phyloP scores from a whole-genome alignment of 2,329 filamentous ascomycete species.

The Harringtonia lauricola region DNA sequence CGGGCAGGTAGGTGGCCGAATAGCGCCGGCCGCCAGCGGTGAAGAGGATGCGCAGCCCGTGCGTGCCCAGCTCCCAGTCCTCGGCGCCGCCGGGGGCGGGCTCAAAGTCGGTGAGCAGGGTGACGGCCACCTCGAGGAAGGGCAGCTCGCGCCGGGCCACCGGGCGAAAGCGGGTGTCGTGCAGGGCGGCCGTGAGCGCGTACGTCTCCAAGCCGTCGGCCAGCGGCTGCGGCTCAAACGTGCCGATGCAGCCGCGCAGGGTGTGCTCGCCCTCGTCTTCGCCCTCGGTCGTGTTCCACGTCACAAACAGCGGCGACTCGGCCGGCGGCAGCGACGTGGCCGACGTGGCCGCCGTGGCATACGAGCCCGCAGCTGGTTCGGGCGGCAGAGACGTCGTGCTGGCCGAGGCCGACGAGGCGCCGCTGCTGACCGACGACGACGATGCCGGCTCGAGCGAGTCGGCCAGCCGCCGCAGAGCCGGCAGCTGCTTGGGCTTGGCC shows the following conservation, averaged over 20 bases:
- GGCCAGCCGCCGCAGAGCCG: slow-evolving; percentile 31
- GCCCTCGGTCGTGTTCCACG: slow-evolving; percentile 69
- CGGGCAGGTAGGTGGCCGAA: slow-evolving; percentile 76
- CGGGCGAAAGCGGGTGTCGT: slow-evolving; percentile 52
- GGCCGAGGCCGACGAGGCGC: slow-evolving; percentile 16
- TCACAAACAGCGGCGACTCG: slow-evolving; percentile 77
- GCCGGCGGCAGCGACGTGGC: slow-evolving; percentile 18
- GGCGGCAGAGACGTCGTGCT: slow-evolving; percentile 21
- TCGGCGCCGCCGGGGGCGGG: slow-evolving; percentile 52
- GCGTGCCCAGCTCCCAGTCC: slow-evolving; percentile 79
- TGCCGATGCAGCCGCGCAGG: slow-evolving; percentile 91
- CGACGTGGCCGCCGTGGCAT: not conserved
- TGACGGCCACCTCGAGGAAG: slow-evolving; percentile 55
- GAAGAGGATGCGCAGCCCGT: slow-evolving; percentile 84
- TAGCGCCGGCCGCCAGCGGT: slow-evolving; percentile 60
- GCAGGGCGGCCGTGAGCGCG: slow-evolving; percentile 64
- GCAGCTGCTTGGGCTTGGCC: slow-evolving; percentile 22
- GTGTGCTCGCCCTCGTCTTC: slow-evolving; percentile 44
- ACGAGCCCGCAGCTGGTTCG: not conserved
- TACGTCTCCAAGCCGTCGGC: slow-evolving; percentile 65
- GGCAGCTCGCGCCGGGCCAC: slow-evolving; percentile 44
- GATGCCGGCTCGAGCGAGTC: slow-evolving; percentile 16
- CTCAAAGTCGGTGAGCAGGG: slow-evolving; percentile 79
- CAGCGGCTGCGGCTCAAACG: slow-evolving; percentile 71
- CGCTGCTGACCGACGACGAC: slow-evolving; percentile 14